phyloP scores from a whole-genome alignment of 2,329 filamentous ascomycete species.

The Chalaropsis thielavioides region DNA sequence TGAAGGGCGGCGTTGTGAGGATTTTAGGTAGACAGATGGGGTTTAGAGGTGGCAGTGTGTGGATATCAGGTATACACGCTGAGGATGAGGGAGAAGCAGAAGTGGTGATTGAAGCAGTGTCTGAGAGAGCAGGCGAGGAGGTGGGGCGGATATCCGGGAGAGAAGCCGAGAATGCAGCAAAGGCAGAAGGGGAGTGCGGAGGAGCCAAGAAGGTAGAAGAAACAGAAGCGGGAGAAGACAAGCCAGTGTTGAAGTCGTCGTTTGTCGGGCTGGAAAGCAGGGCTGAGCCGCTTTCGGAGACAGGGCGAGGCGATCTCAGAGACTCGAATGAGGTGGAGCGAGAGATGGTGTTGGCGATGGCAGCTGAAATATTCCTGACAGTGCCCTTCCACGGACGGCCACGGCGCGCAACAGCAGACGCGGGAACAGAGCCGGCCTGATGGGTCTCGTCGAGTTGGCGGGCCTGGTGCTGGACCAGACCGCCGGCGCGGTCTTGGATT shows the following conservation, averaged over 20 bases:
- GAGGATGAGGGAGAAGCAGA: not conserved
- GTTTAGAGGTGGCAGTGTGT: not conserved
- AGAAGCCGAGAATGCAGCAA: slow-evolving; percentile 17
- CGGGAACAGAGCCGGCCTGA: slow-evolving; percentile 38
- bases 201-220: slow-evolving; percentile 19
- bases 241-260: slow-evolving; percentile 17
- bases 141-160: slow-evolving; percentile 5
- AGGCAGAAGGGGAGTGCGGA: slow-evolving; percentile 22
- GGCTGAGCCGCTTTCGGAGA: slow-evolving; percentile 19
- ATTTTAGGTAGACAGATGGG: not conserved
- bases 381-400: slow-evolving; percentile 60
- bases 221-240: slow-evolving; percentile 10
- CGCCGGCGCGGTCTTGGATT: slow-evolving; percentile 41
- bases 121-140: not conserved
- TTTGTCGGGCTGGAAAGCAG: slow-evolving; percentile 20
- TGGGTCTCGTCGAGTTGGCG: slow-evolving; percentile 55
- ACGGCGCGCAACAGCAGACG: slow-evolving; percentile 39
- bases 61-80: not conserved
- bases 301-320: slow-evolving; percentile 17
- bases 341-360: slow-evolving; percentile 11
- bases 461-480: slow-evolving; percentile 56
- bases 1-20: not conserved
- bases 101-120: not conserved
- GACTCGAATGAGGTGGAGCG: slow-evolving; percentile 16
- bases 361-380: slow-evolving; percentile 30